These are phyloP conservation scores for Naganishia cerealis DNA, from an alignment of 1,284 basidiomycete species.

Conservation along the genomic window DNA sequence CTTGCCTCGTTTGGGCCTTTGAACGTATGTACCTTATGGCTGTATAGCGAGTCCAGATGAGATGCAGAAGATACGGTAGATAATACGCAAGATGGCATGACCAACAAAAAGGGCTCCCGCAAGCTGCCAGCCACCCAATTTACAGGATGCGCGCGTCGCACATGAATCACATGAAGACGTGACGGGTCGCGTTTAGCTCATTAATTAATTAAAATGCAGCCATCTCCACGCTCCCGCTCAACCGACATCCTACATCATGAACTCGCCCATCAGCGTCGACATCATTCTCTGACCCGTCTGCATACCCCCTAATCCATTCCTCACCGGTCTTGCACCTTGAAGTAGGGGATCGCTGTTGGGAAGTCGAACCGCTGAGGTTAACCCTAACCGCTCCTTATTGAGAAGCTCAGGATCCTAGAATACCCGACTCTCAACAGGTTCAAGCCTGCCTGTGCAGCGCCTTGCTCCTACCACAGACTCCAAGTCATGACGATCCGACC, in stretches of 20 bases:
- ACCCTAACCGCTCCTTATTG: background rate
- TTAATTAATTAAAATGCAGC: background rate
- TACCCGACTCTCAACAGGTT: background rate
- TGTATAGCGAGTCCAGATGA: too few species aligned
- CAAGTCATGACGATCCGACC: slow-evolving; percentile 15
- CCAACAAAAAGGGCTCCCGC: too few species aligned
- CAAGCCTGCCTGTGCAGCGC: background rate
- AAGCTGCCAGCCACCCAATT: background rate
- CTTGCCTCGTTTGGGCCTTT: too few species aligned
- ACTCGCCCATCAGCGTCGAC: background rate
- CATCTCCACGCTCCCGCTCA: background rate
- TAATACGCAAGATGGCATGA: too few species aligned
- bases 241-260: background rate
- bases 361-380: background rate
- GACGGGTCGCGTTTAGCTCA: background rate
- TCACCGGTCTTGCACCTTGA: background rate
- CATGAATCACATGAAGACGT: background rate
- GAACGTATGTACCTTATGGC: too few species aligned
- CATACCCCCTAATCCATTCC: background rate
- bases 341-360: background rate
- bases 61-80: too few species aligned
- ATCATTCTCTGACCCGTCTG: background rate
- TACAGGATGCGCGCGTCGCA: background rate
- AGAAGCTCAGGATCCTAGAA: background rate
- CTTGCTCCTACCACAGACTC: background rate